A percentile compares a stretch with the other conserved stretches of the same genome.
These are phyloP conservation scores for Phenoliferia sp. DNA, from an alignment of 1,284 basidiomycete species.

Conservation along the genomic window DNA sequence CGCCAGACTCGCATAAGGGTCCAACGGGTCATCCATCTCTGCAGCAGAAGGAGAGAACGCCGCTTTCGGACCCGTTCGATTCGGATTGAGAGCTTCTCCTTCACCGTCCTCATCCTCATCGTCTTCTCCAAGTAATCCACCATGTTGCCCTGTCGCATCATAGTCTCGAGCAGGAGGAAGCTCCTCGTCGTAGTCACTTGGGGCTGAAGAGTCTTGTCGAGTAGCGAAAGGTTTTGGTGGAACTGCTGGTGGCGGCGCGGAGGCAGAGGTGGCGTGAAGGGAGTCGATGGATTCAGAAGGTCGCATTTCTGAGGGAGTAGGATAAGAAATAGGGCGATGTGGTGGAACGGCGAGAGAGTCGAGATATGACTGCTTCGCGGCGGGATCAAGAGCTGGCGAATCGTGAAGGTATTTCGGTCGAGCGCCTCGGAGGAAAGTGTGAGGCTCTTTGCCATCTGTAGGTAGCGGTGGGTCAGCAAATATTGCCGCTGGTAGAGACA, in stretches of 20 bases:
- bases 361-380: conserved; percentile 35
- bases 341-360: conserved; percentile 25
- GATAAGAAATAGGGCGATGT: neutral
- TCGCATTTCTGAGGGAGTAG: neutral
- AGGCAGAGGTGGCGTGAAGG: neutral
- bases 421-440: conserved; percentile 27
- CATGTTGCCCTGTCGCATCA: neutral
- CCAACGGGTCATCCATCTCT: conserved; percentile 14
- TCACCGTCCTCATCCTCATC: conserved; percentile 27
- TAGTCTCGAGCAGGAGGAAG: too few species aligned
- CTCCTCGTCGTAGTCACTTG: conserved; percentile 3
- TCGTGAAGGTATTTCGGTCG: conserved; percentile 35
- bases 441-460: conserved; percentile 34
- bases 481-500: too few species aligned
- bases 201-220: conserved; percentile 11
- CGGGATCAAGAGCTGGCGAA: conserved; percentile 34
- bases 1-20: conserved; percentile 31
- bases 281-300: neutral
- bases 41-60: neutral
- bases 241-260: neutral
- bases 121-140: conserved; percentile 9
- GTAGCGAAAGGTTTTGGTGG: conserved; percentile 10
- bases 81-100: conserved; percentile 26
- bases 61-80: neutral
- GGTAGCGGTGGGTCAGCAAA: neutral